Conservation (phyloP, 169 alveolate species). For the Amoebophrya sp. region DNA sequence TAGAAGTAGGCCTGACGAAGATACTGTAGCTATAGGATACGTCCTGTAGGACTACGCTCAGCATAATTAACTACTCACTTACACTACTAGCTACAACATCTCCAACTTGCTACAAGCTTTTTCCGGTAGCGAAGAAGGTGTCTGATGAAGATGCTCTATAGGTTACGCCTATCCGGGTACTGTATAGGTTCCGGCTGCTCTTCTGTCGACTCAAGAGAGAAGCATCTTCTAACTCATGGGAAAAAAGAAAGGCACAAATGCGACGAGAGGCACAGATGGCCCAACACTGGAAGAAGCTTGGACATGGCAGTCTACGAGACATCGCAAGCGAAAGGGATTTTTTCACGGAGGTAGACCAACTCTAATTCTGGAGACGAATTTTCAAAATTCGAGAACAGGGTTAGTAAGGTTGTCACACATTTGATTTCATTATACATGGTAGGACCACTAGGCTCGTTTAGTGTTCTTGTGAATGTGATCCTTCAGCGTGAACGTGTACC, state of each 20-base stretch:
- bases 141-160: not conserved
- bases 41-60: too few relatives aligned
- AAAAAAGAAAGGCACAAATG: not conserved
- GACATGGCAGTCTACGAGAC: not conserved
- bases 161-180: not conserved
- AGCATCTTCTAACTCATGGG: too few relatives aligned
- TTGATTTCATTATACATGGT: not conserved
- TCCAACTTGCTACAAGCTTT: not conserved
- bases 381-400: not conserved
- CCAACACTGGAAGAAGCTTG: not conserved
- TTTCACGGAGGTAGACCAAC: not conserved
- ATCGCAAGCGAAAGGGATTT: not conserved
- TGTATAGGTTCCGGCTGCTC: not conserved
- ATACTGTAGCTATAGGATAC: too few relatives aligned
- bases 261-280: not conserved
- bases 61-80: not conserved
- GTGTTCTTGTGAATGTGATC: not conserved
- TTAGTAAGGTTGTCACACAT: not conserved
- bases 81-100: not conserved
- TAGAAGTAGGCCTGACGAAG: too few relatives aligned
- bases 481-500: not conserved
- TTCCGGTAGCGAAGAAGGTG: not conserved
- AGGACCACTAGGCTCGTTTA: not conserved
- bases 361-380: too few relatives aligned
- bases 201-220: too few relatives aligned